Evolutionary conservation across 306 rosid species (phyloP), one percentile per base, ranked within the genome.

Genomic region (Vigna radiata): DNA sequence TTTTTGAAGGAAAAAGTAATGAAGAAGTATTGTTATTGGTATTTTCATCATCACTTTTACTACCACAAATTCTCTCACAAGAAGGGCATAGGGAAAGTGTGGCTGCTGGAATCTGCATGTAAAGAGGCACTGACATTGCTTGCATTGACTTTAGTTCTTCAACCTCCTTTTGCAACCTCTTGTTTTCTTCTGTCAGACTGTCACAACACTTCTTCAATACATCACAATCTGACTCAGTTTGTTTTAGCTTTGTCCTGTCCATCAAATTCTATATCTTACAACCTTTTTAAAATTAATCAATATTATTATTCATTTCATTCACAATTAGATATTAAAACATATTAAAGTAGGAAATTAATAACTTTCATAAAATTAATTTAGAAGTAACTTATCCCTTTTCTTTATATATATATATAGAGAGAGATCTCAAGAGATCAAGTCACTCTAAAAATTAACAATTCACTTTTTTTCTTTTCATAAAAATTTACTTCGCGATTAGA

Each of bases 221-320:
- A 81, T 95, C 97, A 72, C 82, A 90, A 16, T 92, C 91, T 16
- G 88, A 87, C 72, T 95, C 98, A 0, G 97, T 95, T 83, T 95
- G 97, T 72, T 92, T 95, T 85, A 95, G 83, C 86, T 92, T 95
- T 50, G 92, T 95, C 79, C 98, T 94, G 67, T 53, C 4, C 46
- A 31, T 61, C 3, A 1, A 61, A 61, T 31, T 61, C 2, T 2
- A 25, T 25, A 31, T 31, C 23, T 33, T 61, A 61, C 13, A 16
- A 29, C 27, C 27, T 25, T 25, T 29, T 39, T 39, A 39, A n/a
- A n/a, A 43, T 43, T 43, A 43, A 3, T 44, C 1, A 44, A 11
- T 12, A 44, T 21, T 21, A 21, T 11, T 43, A 43, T 43, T 43
- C 14, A 43, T 43, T 11, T 43, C 3, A 43, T 44, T 5, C 49